Evolutionary conservation across 495 filamentous ascomycete genomes (phyloP).

Genomic region (Penicillium pulvis): DNA sequence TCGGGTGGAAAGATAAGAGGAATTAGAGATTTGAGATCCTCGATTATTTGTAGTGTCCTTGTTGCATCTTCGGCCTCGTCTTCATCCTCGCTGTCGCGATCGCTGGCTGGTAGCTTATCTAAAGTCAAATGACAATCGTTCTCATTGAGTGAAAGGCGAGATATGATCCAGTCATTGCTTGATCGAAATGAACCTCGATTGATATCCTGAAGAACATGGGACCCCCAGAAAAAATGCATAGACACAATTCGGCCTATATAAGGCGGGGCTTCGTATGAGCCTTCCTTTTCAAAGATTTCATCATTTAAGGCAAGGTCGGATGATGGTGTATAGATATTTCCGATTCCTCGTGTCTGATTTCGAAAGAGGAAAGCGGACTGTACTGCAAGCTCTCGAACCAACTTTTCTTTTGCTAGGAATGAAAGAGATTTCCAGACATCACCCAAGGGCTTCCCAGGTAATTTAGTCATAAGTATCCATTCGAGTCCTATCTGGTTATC

Average conservation of each 20-base stretch:
- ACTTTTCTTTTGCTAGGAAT: not conserved
- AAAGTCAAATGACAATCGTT: conserved; percentile 6
- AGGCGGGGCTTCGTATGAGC: not conserved
- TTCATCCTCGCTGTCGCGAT: conserved; percentile 11
- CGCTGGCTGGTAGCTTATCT: conserved; percentile 3
- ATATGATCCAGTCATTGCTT: conserved; percentile 9
- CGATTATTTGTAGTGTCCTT: conserved; percentile 7
- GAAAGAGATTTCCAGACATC: not conserved
- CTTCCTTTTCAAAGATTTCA: too few relatives aligned
- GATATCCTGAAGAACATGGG: conserved; percentile 3
- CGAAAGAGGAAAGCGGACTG: not conserved
- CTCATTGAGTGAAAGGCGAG: conserved; percentile 8
- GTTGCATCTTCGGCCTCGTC: conserved; percentile 1
- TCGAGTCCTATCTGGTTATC: too few relatives aligned
- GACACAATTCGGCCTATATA: conserved; percentile 13
- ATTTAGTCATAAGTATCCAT: too few relatives aligned
- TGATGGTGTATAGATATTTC: conserved; percentile 19
- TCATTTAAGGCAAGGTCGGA: too few relatives aligned
- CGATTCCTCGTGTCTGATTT: conserved; percentile 12
- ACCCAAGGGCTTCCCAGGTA: not conserved
- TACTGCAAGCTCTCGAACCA: not conserved
- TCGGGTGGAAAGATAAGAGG: conserved; percentile 3
- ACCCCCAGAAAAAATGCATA: conserved; percentile 13
- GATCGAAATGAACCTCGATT: conserved; percentile 8
- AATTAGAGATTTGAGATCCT: conserved; percentile 1